Conservation (phyloP, 208 protist species). For the Phytomonas sp. region DNA sequence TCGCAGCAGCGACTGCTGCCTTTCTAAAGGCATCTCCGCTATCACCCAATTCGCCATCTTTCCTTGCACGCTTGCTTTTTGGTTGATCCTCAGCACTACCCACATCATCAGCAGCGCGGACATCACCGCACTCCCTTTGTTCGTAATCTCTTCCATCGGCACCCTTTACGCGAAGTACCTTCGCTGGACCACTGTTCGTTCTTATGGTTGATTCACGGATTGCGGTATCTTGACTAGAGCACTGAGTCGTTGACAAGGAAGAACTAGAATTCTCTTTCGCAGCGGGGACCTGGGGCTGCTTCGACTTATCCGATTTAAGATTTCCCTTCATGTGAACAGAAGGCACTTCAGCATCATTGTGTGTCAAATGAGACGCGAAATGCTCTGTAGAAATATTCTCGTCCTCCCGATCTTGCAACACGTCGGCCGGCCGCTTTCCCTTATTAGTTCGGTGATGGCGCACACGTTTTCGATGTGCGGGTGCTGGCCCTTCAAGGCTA, state of each 20-base stretch:
- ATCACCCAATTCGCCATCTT: not conserved
- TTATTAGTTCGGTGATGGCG: conserved; percentile 14
- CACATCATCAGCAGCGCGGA: not conserved
- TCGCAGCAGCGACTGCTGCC: not conserved
- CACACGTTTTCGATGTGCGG: conserved; percentile 9
- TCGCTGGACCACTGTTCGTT: not conserved
- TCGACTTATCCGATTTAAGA: not conserved
- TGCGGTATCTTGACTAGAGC: not conserved
- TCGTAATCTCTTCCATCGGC: not conserved
- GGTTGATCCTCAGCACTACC: not conserved
- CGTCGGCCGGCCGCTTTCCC: not conserved
- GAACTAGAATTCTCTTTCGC: not conserved
- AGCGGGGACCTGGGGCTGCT: not conserved
- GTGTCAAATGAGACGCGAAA: not conserved
- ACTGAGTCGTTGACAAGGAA: not conserved
- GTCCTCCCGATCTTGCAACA: not conserved
- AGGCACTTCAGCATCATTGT: not conserved
- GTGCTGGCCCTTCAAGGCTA: not conserved
- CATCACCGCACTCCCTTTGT: not conserved
- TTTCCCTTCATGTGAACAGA: not conserved
- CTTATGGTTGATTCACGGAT: not conserved
- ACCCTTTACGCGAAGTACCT: not conserved
- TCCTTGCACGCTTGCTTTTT: not conserved
- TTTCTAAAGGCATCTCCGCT: not conserved
- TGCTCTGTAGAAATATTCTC: not conserved